A percentile compares a stretch with the other conserved stretches of the same genome.
These are phyloP conservation scores for Candida krabiensis DNA, from an alignment of 805 yeast species.

Conservation along the genomic window DNA sequence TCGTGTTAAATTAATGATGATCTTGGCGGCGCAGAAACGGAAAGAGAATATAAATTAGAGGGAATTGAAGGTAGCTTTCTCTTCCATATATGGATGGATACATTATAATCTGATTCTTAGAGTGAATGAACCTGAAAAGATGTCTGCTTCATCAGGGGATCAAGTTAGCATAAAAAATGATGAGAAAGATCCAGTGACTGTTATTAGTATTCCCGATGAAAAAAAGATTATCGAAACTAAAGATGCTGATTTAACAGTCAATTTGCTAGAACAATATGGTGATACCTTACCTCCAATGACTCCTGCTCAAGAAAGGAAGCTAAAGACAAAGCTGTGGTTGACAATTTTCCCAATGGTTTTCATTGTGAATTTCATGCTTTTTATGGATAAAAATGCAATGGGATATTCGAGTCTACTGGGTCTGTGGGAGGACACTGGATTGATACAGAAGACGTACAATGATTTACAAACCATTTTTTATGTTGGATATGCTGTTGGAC, in stretches of 20 bases:
- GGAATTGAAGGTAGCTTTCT: no score
- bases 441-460: conserved; percentile 41
- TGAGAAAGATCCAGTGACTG: background rate
- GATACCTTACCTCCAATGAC: background rate
- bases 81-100: no score
- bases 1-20: no score
- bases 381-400: conserved; percentile 6
- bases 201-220: background rate
- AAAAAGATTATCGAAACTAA: background rate
- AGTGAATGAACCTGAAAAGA: no score
- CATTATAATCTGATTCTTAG: no score
- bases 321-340: conserved; percentile 2
- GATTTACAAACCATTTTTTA: conserved; percentile 48
- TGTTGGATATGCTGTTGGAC: conserved; percentile 46
- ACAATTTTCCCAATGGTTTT: conserved; percentile 2
- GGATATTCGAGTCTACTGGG: conserved; percentile 26
- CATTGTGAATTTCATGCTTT: conserved; percentile 3
- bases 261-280: conserved; percentile 1
- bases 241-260: conserved; percentile 4
- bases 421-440: conserved; percentile 42
- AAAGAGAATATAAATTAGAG: no score
- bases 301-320: background rate
- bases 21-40: no score
- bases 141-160: background rate
- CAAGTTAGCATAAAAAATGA: background rate